phyloP scores from a whole-genome alignment of 345 rosid genomes.

The Cardiospermum halicacabum region DNA sequence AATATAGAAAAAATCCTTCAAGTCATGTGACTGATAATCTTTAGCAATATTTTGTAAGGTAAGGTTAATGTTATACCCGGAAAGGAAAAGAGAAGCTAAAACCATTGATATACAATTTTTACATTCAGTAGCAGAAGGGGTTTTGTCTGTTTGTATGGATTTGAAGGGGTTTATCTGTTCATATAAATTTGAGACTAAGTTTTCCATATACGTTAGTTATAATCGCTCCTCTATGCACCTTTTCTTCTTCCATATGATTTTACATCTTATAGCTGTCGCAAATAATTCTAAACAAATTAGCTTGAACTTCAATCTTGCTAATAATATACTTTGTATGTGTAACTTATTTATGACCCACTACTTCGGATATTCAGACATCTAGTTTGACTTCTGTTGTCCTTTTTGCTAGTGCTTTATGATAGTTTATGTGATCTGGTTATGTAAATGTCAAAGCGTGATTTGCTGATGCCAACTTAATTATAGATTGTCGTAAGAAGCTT shows the following conservation, averaged over 20 bases:
- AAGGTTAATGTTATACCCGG: background rate
- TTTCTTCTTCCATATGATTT: background rate
- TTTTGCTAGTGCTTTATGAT: background rate
- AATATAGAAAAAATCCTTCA: background rate
- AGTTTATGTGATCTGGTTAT: background rate
- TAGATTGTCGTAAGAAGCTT: conserved; percentile 91
- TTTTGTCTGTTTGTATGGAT: background rate
- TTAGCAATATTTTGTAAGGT: background rate
- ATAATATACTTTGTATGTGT: background rate
- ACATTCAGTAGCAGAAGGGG: background rate
- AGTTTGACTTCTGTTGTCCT: background rate
- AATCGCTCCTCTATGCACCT: background rate
- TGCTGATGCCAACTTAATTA: conserved; percentile 20
- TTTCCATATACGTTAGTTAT: background rate
- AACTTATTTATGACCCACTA: background rate
- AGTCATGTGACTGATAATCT: background rate
- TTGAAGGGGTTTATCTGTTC: background rate
- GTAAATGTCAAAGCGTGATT: background rate
- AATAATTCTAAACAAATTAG: background rate
- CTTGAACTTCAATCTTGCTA: background rate
- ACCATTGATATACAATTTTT: background rate
- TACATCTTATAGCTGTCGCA: conserved; percentile 1
- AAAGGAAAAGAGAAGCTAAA: background rate
- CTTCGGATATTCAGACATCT: background rate
- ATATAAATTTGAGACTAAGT: background rate